These are phyloP conservation scores for Phaseolus lunatus DNA, from an alignment of 306 rosid species.

Conservation along the genomic window DNA sequence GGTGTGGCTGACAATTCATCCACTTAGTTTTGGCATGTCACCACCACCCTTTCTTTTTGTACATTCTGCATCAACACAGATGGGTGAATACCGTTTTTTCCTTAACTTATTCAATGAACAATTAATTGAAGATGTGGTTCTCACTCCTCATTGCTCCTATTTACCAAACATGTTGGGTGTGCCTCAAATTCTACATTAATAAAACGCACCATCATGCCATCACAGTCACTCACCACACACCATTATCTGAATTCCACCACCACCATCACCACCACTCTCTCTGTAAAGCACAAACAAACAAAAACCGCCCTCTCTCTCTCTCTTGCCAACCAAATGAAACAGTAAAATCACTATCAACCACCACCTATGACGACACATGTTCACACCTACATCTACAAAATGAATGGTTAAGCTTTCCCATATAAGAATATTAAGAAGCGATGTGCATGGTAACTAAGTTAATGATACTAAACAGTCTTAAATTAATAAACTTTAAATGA, in stretches of 20 bases:
- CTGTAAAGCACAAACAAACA: conserved; percentile 53
- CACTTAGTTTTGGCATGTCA: conserved; percentile 27
- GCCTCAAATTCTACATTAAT: neutral
- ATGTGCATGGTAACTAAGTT: too few relatives aligned
- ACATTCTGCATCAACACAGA: neutral
- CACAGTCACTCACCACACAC: conserved; percentile 17
- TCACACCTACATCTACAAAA: neutral
- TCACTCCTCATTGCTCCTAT: conserved; percentile 1
- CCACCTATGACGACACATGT: neutral
- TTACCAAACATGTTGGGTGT: conserved; percentile 24
- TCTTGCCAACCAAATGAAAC: conserved; percentile 6
- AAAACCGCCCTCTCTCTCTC: neutral
- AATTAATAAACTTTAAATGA: too few relatives aligned
- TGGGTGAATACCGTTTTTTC: neutral
- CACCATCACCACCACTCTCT: neutral
- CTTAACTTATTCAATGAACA: neutral
- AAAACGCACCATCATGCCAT: conserved; percentile 42
- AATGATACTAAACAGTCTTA: too few relatives aligned
- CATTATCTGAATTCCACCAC: conserved; percentile 19
- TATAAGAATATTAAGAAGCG: too few relatives aligned
- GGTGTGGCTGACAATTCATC: conserved; percentile 22
- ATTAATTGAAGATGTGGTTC: neutral
- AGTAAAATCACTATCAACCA: neutral
- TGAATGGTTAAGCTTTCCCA: too few relatives aligned
- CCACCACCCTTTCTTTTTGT: neutral